Conservation (phyloP, 208 protist species). For the Entamoeba invadens region DNA sequence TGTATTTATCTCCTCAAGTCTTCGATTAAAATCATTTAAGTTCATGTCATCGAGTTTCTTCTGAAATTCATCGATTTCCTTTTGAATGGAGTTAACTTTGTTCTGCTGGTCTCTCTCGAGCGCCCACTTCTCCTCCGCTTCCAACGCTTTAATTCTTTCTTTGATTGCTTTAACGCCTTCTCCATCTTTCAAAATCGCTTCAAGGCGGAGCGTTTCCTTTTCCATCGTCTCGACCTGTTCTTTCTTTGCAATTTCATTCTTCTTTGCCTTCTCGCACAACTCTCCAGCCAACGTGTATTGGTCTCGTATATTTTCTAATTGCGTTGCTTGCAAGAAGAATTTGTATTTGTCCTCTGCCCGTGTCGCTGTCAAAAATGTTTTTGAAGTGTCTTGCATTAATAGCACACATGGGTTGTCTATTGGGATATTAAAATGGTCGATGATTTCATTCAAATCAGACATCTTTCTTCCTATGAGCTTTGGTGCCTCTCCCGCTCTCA, state of each 20-base stretch:
- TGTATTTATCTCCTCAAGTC: not conserved
- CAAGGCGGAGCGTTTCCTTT: not conserved
- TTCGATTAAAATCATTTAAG: not conserved
- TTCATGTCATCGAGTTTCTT: not conserved
- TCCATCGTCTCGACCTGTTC: not conserved
- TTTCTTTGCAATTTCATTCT: not conserved
- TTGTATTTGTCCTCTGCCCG: not conserved
- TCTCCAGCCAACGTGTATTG: not conserved
- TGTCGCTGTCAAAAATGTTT: not conserved
- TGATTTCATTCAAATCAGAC: not conserved
- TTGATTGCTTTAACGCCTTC: not conserved
- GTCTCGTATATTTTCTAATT: not conserved
- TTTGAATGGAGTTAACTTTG: not conserved
- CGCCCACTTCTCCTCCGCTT: not conserved
- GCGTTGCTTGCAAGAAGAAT: not conserved
- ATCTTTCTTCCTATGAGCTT: not conserved
- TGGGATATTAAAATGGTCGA: not conserved
- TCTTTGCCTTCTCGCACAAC: not conserved
- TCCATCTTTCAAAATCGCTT: not conserved
- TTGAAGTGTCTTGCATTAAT: not conserved
- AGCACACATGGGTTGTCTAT: constrained; percentile 7
- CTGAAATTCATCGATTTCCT: not conserved
- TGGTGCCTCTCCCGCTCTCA: not conserved
- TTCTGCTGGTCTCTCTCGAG: not conserved
- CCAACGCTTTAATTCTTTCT: not conserved